Evolutionary conservation across 352 stramenopile species (phyloP), one percentile per base, ranked within the genome.

Genomic region (Pythium sukuiense): DNA sequence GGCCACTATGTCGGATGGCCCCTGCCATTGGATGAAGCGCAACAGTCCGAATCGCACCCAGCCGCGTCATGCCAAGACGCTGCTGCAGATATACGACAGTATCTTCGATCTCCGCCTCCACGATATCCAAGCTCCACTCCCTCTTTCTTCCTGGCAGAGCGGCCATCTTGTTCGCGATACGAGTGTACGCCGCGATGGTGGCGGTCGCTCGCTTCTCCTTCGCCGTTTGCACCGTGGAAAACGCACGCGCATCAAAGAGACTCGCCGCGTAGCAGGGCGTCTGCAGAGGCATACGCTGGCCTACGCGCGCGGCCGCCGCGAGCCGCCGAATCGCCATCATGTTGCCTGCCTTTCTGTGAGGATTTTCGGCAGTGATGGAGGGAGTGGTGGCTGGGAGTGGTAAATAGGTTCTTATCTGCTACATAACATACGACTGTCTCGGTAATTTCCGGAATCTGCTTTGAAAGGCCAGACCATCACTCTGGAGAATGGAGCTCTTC

Each of bases 351-450:
- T 18, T 2, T 33, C 2, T 55, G 26, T 55, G 27, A 37, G 18
- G 53, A 45, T 37, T 56, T 12, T 33, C 24, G 48, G 6, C 6
- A 24, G 14, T 37, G 49, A 32, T 43, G 12, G 12, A 43, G 35
- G 35, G 7, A 61, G 35, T 67, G 11, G 30, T 46, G 50, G 35
- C 35, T 13, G 53, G 2, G 46, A 16, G 27, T 58, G 49, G 50
- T 59, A 66, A 61, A 56, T 57, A 67, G 35, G 55, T 69, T 63
- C 35, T 30, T 63, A 69, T 45, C 35, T 49, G 9, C 2, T 55
- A 39, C 32, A 37, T 50, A 52, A 52, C 32, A 61, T 32, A 37
- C 45, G 55, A 1, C 9, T 39, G 62, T 18, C 55, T 69, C n/a
- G 45, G 62, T 59, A 62, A 57, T 53, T 55, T 67, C 18, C 33